These are phyloP conservation scores for Pulicaria dysenterica DNA, from an alignment of 129 eudicot species.

Conservation along the genomic window DNA sequence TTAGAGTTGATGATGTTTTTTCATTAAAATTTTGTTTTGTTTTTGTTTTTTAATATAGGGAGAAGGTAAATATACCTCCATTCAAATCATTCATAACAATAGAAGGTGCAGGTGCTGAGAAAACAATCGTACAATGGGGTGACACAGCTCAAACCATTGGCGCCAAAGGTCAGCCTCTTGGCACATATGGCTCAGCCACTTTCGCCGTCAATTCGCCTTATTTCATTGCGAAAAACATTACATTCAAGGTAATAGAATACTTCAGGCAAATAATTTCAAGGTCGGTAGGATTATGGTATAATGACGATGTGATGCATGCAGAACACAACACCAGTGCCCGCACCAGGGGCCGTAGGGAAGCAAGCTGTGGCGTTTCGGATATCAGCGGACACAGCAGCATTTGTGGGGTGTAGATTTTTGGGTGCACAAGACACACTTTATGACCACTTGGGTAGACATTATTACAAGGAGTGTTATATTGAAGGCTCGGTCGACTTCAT, in stretches of 20 bases:
- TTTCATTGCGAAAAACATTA: conserved; percentile 83
- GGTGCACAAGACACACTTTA: conserved; percentile 95
- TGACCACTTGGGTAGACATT: conserved; percentile 89
- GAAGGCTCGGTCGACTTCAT: conserved; percentile 97
- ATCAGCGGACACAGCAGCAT: conserved; percentile 86
- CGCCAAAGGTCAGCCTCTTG: conserved; percentile 65
- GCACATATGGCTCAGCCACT: conserved; percentile 91
- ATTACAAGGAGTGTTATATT: conserved; percentile 89
- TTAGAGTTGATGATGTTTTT: background rate
- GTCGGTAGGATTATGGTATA: no score
- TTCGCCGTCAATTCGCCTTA: conserved; percentile 92
- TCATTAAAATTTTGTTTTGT: background rate
- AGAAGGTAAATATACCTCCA: conserved; percentile 79
- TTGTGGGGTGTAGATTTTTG: conserved; percentile 76
- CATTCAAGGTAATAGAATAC: conserved; percentile 55
- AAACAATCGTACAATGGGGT: conserved; percentile 88
- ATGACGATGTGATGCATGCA: conserved; percentile 28
- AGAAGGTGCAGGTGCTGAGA: conserved; percentile 91
- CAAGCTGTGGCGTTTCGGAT: conserved; percentile 92
- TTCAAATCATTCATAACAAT: conserved; percentile 75
- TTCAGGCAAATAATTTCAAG: no score
- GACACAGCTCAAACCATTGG: conserved; percentile 87
- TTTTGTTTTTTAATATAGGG: conserved; percentile 46
- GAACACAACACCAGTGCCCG: conserved; percentile 94
- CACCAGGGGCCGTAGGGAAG: conserved; percentile 68